Base-by-base conservation (phyloP, 1,284 basidiomycete species). In the Ustilago nuda region DNA sequence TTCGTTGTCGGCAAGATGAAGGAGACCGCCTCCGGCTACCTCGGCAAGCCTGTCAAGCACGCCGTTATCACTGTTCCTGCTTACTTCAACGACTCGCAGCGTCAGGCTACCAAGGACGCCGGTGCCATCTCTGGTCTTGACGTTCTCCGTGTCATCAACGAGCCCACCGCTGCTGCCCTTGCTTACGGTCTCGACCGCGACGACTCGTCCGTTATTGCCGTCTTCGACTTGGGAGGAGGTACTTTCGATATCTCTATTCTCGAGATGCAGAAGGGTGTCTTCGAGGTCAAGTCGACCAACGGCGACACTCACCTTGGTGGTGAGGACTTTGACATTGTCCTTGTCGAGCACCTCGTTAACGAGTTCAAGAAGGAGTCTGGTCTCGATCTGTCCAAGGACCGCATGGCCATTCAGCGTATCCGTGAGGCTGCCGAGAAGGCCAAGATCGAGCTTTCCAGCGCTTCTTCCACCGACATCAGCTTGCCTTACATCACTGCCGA, bases 341-440 rank as follows among this genome's bases (percentile, higher is more conserved):
- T 98, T 46, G 92, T 98, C 81, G 91, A 97, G 82, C 89, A 94
- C 88, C 89, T 99, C 84, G 88, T 98, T 61, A 89, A 90, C 72
- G 93, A 95, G 87, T 98, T 98, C 92, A 93, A 98, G 91, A 96
- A 95, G 89, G 92, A 95, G 86, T 89, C 89, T 8, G 93, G 94
- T 59, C 89, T 93, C 76, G 92, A 94, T 86, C 90, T 98, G 53
- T 89, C 89, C 81, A 89, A 90, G 78, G 96, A 99, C 87, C 90
- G 92, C 64, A 97, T 98, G 92, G 95, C 96, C n/a, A 94, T 99
- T 82, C 96, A 98, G 88, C 94, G 96, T 88, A 94, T 99, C 81
- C 94, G 96, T 86, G 96, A 98, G 87, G 96, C 96, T 33, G 94
- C 95, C 33, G 96, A 98, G 90, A 98, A 98, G 89, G 96, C 96